Percentiles rank a stretch among this genome's conserved stretches.
phyloP scores from a whole-genome alignment of 179 eudicot species.

The Corrigiola litoralis region DNA sequence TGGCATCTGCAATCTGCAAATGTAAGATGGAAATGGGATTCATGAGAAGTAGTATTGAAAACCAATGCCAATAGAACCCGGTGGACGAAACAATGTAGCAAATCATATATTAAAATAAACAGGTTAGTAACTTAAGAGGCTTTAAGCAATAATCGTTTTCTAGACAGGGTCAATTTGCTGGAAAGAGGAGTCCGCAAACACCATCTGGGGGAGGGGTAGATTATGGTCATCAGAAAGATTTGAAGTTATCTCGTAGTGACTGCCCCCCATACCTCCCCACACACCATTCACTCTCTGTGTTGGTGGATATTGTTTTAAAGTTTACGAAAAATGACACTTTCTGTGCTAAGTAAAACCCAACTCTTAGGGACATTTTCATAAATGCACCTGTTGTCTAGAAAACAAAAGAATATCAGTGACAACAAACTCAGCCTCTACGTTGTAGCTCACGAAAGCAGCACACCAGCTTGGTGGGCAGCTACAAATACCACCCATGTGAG shows the following conservation, averaged over 20 bases:
- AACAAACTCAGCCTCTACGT: no score
- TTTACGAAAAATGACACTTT: no score
- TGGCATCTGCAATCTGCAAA: slow-evolving; percentile 80
- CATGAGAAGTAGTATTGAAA: not conserved
- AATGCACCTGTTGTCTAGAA: not conserved
- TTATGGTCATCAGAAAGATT: no score
- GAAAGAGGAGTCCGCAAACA: no score
- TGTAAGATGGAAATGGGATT: slow-evolving; percentile 2
- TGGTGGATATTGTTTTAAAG: no score
- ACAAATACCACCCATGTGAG: not conserved
- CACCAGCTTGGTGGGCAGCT: no score
- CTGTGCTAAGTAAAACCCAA: not conserved
- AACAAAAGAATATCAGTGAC: not conserved
- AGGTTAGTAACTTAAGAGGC: not conserved
- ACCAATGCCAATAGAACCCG: not conserved
- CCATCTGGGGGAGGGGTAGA: no score
- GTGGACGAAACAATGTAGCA: not conserved
- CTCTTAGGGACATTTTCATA: not conserved
- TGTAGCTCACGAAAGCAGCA: no score
- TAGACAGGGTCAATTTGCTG: not conserved
- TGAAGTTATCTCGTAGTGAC: no score
- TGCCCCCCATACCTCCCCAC: no score
- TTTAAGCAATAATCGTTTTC: not conserved
- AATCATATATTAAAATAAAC: not conserved
- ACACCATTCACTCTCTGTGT: no score